phyloP scores from a whole-genome alignment of 1,139 yeast genomes.

The Cylindricascospora bacillispora region DNA sequence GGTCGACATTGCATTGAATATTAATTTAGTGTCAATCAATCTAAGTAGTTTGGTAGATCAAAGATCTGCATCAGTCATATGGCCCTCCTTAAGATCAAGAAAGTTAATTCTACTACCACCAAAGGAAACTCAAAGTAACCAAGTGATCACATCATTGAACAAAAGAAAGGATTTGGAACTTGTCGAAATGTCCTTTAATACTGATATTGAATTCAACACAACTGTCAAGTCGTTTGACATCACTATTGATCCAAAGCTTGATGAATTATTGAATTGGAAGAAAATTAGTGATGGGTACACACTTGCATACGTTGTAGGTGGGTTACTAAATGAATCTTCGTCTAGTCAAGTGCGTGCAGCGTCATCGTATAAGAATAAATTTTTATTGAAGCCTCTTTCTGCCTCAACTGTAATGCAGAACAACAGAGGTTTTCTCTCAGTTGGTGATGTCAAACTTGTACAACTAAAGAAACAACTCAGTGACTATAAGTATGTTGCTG shows the following conservation, averaged over 20 bases:
- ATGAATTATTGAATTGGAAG: constrained; percentile 69
- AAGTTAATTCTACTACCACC: constrained; percentile 49
- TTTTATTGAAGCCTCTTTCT: constrained; percentile 19
- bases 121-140: constrained; percentile 21
- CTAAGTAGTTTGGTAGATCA: constrained; percentile 77
- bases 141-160: constrained; percentile 10
- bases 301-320: constrained; percentile 75
- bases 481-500: constrained; percentile 56
- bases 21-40: constrained; percentile 60
- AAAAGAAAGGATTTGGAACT: constrained; percentile 27
- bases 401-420: constrained; percentile 14
- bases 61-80: constrained; percentile 66
- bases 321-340: constrained; percentile 34
- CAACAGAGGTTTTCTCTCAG: constrained; percentile 37
- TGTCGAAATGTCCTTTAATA: constrained; percentile 29
- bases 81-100: constrained; percentile 70
- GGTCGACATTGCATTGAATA: constrained; percentile 26
- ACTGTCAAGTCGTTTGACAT: constrained; percentile 59
- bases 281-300: constrained; percentile 66
- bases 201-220: constrained; percentile 41
- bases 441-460: constrained; percentile 81
- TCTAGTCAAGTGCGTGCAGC: constrained; percentile 9
- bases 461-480: constrained; percentile 59
- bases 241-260: constrained; percentile 53
- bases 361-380: constrained; percentile 9